Conservation (phyloP, 805 yeast genomes). For the Zygosaccharomyces rouxii region DNA sequence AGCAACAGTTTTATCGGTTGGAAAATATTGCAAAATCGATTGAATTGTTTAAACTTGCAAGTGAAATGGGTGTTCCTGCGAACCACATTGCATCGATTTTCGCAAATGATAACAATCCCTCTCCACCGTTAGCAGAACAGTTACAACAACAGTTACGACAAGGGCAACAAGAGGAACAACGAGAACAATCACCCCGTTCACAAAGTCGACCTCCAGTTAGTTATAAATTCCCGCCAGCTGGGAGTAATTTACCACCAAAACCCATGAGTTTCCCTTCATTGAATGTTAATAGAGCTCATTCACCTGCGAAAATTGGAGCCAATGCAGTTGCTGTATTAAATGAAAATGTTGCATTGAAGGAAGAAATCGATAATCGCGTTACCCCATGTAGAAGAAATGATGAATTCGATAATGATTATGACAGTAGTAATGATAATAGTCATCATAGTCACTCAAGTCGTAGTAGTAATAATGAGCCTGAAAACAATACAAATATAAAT, state of each 20-base stretch:
- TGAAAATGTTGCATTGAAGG: constrained; percentile 25
- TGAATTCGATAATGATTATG: constrained; percentile 3
- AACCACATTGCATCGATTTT: constrained; percentile 59
- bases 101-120: constrained; percentile 6
- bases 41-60: constrained; percentile 58
- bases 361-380: constrained; percentile 19
- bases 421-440: constrained; percentile 5
- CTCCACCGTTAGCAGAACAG: constrained; percentile 7
- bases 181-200: neutral
- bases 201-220: constrained; percentile 13
- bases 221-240: constrained; percentile 23
- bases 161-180: neutral
- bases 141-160: neutral
- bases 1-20: constrained; percentile 68
- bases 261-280: constrained; percentile 10
- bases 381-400: constrained; percentile 1
- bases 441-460: constrained; percentile 5
- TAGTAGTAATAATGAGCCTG: constrained; percentile 3
- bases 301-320: constrained; percentile 73
- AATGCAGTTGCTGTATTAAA: constrained; percentile 56
- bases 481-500: neutral
- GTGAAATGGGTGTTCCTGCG: constrained; percentile 59
- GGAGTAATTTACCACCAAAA: constrained; percentile 11
- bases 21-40: constrained; percentile 59
- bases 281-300: constrained; percentile 40